A percentile compares a stretch with the other conserved stretches of the same genome.
phyloP scores from a whole-genome alignment of 345 rosid genomes.

The Microcos paniculata region DNA sequence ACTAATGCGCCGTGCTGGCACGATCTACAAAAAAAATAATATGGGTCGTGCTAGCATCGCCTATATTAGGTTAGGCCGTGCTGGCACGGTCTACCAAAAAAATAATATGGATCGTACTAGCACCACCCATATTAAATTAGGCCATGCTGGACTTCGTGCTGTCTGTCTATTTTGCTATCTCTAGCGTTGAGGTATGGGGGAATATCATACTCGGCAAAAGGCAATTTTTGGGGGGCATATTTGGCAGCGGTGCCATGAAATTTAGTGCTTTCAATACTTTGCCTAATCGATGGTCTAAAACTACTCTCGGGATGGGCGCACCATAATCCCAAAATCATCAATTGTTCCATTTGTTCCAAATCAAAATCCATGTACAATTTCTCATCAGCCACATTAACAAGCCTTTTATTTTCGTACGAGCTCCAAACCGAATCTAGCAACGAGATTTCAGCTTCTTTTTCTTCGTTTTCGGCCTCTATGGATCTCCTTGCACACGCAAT shows the following conservation, averaged over 20 bases:
- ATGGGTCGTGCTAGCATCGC: too few species aligned
- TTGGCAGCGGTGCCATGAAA: constrained; percentile 14
- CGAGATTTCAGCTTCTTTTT: not conserved
- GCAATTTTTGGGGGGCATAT: not conserved
- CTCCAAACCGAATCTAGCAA: constrained; percentile 31
- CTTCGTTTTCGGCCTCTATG: not conserved
- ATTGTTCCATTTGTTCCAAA: constrained; percentile 12
- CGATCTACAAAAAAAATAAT: too few species aligned
- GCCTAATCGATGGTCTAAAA: constrained; percentile 25
- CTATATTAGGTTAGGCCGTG: too few species aligned
- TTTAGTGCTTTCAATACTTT: constrained; percentile 21
- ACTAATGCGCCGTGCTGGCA: too few species aligned
- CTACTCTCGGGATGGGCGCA: constrained; percentile 18
- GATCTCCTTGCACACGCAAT: constrained; percentile 30
- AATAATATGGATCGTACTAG: too few species aligned
- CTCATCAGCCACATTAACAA: constrained; percentile 1
- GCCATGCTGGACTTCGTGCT: too few species aligned
- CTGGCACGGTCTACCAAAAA: too few species aligned
- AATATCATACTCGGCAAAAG: not conserved
- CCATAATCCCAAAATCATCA: constrained; percentile 26
- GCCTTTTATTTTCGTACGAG: not conserved
- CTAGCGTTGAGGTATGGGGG: not conserved
- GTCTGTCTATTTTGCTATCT: too few species aligned
- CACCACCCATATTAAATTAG: too few species aligned
- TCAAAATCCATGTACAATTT: constrained; percentile 4